phyloP scores from a whole-genome alignment of 495 filamentous ascomycete genomes.

The Xylaria cubensis region DNA sequence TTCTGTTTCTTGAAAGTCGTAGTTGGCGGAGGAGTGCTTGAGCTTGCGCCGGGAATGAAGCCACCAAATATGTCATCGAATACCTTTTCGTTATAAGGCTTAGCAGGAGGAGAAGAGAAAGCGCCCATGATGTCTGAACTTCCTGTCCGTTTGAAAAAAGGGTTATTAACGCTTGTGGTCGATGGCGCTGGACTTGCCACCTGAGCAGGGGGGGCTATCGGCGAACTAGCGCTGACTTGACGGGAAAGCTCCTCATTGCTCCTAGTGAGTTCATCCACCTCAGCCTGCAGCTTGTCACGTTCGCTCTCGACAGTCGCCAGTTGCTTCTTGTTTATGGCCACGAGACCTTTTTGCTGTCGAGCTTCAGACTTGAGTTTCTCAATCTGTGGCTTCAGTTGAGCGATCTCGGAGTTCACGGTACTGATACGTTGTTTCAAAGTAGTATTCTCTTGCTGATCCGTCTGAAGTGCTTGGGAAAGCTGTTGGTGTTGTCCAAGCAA shows the following conservation, averaged over 20 bases:
- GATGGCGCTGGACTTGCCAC: constrained; percentile 73
- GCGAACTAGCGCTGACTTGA: constrained; percentile 50
- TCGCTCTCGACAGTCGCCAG: constrained; percentile 86
- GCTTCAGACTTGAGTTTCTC: constrained; percentile 90
- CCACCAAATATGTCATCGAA: constrained; percentile 92
- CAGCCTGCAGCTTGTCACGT: constrained; percentile 79
- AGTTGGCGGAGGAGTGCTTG: constrained; percentile 62
- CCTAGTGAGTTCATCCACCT: constrained; percentile 72
- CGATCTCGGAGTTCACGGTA: constrained; percentile 78
- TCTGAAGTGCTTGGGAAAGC: constrained; percentile 72
- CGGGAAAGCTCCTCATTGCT: constrained; percentile 63
- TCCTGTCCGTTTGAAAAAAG: constrained; percentile 82
- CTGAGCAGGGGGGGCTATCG: constrained; percentile 43
- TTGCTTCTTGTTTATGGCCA: constrained; percentile 98
- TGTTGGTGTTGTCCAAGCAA: constrained; percentile 84
- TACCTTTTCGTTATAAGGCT: constrained; percentile 62
- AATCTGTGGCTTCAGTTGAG: constrained; percentile 81
- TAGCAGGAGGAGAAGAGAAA: constrained; percentile 53
- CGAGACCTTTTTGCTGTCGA: constrained; percentile 91
- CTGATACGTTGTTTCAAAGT: constrained; percentile 87
- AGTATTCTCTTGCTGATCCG: constrained; percentile 88
- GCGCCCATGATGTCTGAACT: constrained; percentile 69
- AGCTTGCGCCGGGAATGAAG: constrained; percentile 54
- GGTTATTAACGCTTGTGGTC: constrained; percentile 80
- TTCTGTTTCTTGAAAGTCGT: constrained; percentile 69